phyloP scores from a whole-genome alignment of 2,329 filamentous ascomycete genomes.

The Curvularia spicifera region DNA sequence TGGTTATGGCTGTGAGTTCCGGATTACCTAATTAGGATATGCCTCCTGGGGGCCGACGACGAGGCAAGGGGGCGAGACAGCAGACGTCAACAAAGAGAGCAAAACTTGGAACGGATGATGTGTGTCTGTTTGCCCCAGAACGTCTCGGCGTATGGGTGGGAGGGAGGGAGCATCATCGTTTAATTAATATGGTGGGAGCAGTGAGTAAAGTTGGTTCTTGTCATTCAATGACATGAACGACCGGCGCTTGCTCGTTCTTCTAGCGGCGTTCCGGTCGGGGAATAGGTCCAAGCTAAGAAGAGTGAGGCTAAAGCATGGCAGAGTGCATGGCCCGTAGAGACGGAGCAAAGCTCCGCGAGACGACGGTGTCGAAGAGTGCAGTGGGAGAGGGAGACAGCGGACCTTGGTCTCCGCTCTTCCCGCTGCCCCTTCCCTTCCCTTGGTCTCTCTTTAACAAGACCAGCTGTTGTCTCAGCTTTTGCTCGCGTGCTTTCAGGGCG shows the following conservation, averaged over 20 bases:
- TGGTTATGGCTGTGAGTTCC: background rate
- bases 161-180: background rate
- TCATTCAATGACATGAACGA: background rate
- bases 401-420: background rate
- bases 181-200: background rate
- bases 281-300: background rate
- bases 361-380: background rate
- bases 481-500: background rate
- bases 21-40: background rate
- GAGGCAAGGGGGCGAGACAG: background rate
- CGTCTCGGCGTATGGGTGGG: background rate
- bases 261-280: background rate
- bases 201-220: background rate
- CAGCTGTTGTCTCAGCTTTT: background rate
- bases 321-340: background rate
- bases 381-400: background rate
- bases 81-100: background rate
- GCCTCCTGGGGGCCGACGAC: background rate
- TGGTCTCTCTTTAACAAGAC: background rate
- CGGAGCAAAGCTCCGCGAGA: background rate
- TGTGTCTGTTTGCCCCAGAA: background rate
- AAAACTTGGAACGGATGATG: background rate
- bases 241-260: background rate
- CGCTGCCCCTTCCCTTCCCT: too few relatives aligned
- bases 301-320: conserved; percentile 1